These are phyloP conservation scores for Bjerkandera adusta DNA, from an alignment of 1,284 basidiomycete genomes.

Conservation along the genomic window DNA sequence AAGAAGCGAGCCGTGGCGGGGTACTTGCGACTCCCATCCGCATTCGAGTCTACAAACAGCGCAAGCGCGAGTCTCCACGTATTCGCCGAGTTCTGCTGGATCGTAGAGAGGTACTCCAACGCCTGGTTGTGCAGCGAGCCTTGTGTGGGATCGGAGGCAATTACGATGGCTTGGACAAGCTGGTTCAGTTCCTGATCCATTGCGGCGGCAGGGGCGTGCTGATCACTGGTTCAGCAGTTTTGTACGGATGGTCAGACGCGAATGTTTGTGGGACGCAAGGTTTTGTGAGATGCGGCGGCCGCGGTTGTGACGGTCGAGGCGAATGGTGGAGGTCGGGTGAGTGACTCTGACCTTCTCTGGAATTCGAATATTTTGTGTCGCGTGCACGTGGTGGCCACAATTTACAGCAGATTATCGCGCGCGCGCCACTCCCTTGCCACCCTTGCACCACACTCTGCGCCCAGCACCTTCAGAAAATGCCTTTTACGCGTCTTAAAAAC, in stretches of 20 bases:
- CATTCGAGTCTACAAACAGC: conserved; percentile 64
- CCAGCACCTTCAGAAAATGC: too few relatives aligned
- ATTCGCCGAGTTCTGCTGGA: conserved; percentile 73
- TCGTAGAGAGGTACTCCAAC: conserved; percentile 72
- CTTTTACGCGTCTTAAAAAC: too few relatives aligned
- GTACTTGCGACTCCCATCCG: conserved; percentile 63
- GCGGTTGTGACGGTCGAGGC: conserved; percentile 9
- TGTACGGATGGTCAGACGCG: not conserved
- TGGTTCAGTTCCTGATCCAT: conserved; percentile 67
- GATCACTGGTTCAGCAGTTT: not conserved
- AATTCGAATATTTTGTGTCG: conserved; percentile 17
- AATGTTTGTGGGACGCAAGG: conserved; percentile 3
- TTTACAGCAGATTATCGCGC: not conserved
- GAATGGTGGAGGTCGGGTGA: conserved; percentile 11
- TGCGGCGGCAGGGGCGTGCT: conserved; percentile 3
- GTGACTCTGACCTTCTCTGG: too few relatives aligned
- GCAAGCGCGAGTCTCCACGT: conserved; percentile 80
- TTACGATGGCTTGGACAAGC: conserved; percentile 78
- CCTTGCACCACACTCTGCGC: too few relatives aligned
- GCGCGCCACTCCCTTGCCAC: not conserved
- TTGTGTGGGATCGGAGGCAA: conserved; percentile 80
- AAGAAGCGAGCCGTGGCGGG: conserved; percentile 80
- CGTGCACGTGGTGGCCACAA: conserved; percentile 22
- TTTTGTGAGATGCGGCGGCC: not conserved
- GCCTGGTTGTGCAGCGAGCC: conserved; percentile 74